phyloP scores from a whole-genome alignment of 1,284 basidiomycete genomes.

The Taiwanofungus camphoratus region DNA sequence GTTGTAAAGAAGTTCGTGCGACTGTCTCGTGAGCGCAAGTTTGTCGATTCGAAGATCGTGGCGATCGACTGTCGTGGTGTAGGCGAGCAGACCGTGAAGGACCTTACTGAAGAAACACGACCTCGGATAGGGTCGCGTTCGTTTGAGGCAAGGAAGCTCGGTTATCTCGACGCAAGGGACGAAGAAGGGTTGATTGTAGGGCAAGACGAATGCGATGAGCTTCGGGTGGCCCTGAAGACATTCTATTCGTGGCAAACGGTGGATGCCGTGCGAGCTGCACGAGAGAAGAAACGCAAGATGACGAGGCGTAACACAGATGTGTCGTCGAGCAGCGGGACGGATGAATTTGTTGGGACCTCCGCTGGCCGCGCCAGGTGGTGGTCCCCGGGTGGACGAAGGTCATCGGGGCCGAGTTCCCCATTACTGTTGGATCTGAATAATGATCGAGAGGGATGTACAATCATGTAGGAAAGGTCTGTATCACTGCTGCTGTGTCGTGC shows the following conservation, averaged over 20 bases:
- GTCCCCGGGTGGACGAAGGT: slow-evolving; percentile 35
- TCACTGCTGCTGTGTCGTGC: neutral
- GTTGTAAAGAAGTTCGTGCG: slow-evolving; percentile 69
- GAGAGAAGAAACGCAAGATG: slow-evolving; percentile 47
- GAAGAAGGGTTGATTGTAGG: slow-evolving; percentile 49
- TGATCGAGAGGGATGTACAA: slow-evolving; percentile 38
- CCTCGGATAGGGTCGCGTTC: slow-evolving; percentile 69
- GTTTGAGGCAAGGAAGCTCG: slow-evolving; percentile 59
- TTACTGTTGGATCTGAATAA: slow-evolving; percentile 25
- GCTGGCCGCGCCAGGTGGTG: slow-evolving; percentile 36
- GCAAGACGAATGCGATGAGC: slow-evolving; percentile 71
- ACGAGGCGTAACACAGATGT: slow-evolving; percentile 38
- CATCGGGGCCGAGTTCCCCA: slow-evolving; percentile 30
- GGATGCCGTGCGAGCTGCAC: slow-evolving; percentile 56
- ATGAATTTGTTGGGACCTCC: slow-evolving; percentile 22
- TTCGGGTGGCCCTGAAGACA: slow-evolving; percentile 73
- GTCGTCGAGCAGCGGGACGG: slow-evolving; percentile 25
- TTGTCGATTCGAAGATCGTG: slow-evolving; percentile 49
- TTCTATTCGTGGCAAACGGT: slow-evolving; percentile 87
- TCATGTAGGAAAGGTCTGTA: slow-evolving; percentile 32
- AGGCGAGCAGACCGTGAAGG: slow-evolving; percentile 55
- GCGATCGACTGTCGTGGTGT: slow-evolving; percentile 76
- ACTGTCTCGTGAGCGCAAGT: slow-evolving; percentile 42
- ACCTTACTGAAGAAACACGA: slow-evolving; percentile 49
- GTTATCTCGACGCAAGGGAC: slow-evolving; percentile 64